These are phyloP conservation scores for Pseudomonodictys pantanalensis DNA, from an alignment of 495 filamentous ascomycete species.

Conservation along the genomic window DNA sequence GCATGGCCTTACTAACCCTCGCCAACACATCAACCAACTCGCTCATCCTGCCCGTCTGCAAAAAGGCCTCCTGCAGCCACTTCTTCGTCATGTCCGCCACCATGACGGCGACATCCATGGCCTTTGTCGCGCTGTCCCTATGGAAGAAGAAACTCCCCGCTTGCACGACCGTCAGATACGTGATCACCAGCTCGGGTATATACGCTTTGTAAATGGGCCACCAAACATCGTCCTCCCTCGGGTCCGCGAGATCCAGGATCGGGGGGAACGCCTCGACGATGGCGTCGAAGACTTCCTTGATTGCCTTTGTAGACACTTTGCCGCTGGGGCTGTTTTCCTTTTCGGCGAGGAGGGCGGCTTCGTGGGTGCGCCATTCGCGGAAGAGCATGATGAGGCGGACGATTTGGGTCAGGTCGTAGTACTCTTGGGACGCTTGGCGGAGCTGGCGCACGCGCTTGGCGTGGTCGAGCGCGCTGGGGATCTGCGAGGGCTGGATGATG, in stretches of 20 bases:
- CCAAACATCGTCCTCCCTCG: no score
- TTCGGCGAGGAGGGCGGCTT: constrained; percentile 21
- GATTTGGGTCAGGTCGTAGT: constrained; percentile 70
- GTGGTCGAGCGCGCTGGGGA: constrained; percentile 8
- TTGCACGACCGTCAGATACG: constrained; percentile 73
- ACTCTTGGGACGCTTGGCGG: constrained; percentile 44
- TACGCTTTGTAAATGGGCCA: constrained; percentile 64
- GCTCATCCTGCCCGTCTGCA: constrained; percentile 64
- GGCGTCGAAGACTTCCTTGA: constrained; percentile 23
- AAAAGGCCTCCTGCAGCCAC: constrained; percentile 63
- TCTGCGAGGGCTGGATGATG: neutral
- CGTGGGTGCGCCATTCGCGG: constrained; percentile 54
- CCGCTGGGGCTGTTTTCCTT: neutral
- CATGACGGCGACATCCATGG: constrained; percentile 71
- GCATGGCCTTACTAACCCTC: constrained; percentile 66
- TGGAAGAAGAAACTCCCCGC: constrained; percentile 62
- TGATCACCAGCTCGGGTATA: constrained; percentile 76
- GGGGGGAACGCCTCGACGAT: constrained; percentile 2
- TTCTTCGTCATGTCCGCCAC: constrained; percentile 61
- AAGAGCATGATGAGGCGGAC: constrained; percentile 64
- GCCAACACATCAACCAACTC: constrained; percentile 77
- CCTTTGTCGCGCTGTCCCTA: constrained; percentile 64
- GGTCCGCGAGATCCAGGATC: constrained; percentile 21
- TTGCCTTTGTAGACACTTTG: constrained; percentile 10
- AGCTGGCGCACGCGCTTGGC: constrained; percentile 21